Evolutionary conservation across 2,329 filamentous ascomycete species (phyloP), one percentile per base, ranked within the genome.

Genomic region (Sarocladium oryzae): DNA sequence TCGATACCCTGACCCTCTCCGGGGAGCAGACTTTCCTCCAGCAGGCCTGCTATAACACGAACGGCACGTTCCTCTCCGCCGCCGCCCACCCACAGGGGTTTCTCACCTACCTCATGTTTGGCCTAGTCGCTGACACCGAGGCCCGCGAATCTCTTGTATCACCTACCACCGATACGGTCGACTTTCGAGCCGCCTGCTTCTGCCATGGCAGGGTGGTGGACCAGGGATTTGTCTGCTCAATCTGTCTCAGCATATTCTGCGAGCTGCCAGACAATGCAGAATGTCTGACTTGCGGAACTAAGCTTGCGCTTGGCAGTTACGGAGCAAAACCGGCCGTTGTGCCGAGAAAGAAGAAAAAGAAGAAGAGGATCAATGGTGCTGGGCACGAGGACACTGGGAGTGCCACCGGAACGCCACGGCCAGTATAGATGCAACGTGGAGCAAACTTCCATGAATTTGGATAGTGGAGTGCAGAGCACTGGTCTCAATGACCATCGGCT

Each of bases 131-230:
- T 60, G 75, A 79, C 58, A 71, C 70, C 41, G 70, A 75, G 51
- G 74, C 75, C 35, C 71, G 77, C 38, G 65, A 77, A 41, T 79
- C 85, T 53, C 72, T 99, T 37, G 78, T 96, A 37, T 74, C 86
- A 4, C 91, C 93, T 0, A 89, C 87, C 7, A 85, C 89, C 33
- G 87, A 91, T 52, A 84, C 86, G 40, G 90, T 99, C 38, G 95
- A 99, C 69, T 99, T 99, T 66, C 83, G 93, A 38, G 92, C 95
- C n/a, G 93, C 93, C 3, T 99, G 93, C 66, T 99, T 99, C 71
- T 99, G 93, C 66, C 93, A 99, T 69, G 79, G 92, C 49, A 82
- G 82, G 32, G 89, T 97, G 18, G 86, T 99, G 38, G 89, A 96
- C 68, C 82, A 91, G 1, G 93, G 91, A 8, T 99, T 89, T 65